These are phyloP conservation scores for Echites panduratus DNA, from an alignment of 257 asterid species.

Conservation along the genomic window DNA sequence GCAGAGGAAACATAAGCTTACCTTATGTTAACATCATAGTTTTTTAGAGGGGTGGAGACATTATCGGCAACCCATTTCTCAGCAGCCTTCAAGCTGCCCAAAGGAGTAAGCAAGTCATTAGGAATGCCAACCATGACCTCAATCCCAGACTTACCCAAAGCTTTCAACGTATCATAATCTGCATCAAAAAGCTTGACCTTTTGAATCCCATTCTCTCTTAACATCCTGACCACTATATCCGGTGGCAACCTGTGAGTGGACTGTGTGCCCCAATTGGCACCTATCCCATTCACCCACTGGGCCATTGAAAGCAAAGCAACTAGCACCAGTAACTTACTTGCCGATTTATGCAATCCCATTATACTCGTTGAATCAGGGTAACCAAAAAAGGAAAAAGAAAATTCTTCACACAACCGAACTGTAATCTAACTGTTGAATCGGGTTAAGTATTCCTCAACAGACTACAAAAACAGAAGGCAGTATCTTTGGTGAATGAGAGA, in stretches of 20 bases:
- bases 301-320: slow-evolving; percentile 17
- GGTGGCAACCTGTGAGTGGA: slow-evolving; percentile 67
- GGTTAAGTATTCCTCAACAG: no score
- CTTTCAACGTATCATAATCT: slow-evolving; percentile 61
- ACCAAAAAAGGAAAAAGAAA: not conserved
- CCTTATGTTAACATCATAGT: slow-evolving; percentile 66
- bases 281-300: slow-evolving; percentile 49
- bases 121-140: slow-evolving; percentile 97
- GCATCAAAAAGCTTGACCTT: slow-evolving; percentile 87
- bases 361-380: not conserved
- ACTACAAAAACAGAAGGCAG: not conserved
- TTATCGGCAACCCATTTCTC: slow-evolving; percentile 76
- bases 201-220: slow-evolving; percentile 69
- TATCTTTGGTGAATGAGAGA: not conserved
- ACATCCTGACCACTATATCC: slow-evolving; percentile 59
- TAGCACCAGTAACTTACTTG: slow-evolving; percentile 11
- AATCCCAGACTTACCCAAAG: slow-evolving; percentile 60
- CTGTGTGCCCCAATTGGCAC: slow-evolving; percentile 90
- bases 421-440: not conserved
- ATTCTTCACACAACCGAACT: slow-evolving; percentile 16
- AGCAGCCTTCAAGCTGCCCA: slow-evolving; percentile 66
- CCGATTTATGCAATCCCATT: slow-evolving; percentile 22
- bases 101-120: slow-evolving; percentile 59
- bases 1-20: slow-evolving; percentile 15
- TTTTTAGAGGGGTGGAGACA: slow-evolving; percentile 48